Evolutionary conservation across 1,284 basidiomycete genomes (phyloP).

Genomic region (Stereum hirsutum): DNA sequence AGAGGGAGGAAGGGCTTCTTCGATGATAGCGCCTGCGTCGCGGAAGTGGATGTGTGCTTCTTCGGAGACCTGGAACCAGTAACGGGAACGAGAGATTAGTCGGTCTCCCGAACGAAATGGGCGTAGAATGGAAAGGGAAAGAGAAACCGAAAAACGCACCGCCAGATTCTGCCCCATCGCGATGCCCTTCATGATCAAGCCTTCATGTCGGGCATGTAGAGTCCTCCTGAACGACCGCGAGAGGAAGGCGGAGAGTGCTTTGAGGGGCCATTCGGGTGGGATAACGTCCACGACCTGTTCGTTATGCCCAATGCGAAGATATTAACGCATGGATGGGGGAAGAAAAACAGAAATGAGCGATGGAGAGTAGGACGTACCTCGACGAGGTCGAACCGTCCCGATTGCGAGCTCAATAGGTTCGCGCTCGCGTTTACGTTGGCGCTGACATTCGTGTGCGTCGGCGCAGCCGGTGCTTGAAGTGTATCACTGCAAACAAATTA

Average conservation of each 20-base stretch:
- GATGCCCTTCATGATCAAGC: conserved; percentile 64
- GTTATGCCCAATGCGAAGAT: not conserved
- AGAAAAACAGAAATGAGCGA: conserved; percentile 2
- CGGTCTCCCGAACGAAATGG: too few species aligned
- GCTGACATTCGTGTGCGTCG: conserved; percentile 2
- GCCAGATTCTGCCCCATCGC: conserved; percentile 64
- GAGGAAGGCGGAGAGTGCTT: conserved; percentile 68
- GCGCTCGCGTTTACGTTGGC: conserved; percentile 40
- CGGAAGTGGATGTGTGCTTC: conserved; percentile 42
- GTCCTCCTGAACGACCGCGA: conserved; percentile 68
- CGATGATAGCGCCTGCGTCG: conserved; percentile 58
- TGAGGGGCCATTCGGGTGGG: conserved; percentile 69
- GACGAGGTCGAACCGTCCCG: conserved; percentile 64
- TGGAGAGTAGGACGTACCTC: conserved; percentile 43
- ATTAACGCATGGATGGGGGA: not conserved
- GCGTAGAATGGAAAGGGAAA: not conserved
- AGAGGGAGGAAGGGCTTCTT: conserved; percentile 45
- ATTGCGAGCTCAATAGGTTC: conserved; percentile 70
- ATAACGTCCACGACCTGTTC: conserved; percentile 60
- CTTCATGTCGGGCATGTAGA: conserved; percentile 64
- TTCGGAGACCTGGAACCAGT: conserved; percentile 32
- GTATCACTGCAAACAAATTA: too few species aligned
- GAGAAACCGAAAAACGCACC: conserved; percentile 3
- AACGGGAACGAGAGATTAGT: conserved; percentile 9
- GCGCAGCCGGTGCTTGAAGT: too few species aligned